Conservation (phyloP, 2,329 filamentous ascomycete species). For the Penicillium corylophilum region DNA sequence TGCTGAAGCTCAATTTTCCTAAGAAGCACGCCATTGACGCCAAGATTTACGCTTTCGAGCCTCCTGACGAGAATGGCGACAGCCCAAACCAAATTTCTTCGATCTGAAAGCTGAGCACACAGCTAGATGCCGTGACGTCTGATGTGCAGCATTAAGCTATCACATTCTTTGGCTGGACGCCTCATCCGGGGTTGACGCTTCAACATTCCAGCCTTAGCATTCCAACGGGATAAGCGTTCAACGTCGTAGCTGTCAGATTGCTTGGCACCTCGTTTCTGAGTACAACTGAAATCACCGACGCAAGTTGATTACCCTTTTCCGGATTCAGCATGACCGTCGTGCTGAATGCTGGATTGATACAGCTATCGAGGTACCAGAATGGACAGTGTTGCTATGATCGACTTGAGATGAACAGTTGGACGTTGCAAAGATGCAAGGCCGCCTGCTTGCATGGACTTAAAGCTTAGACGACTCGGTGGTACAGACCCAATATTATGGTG, state of each 20-base stretch:
- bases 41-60: background rate
- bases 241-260: background rate
- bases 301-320: background rate
- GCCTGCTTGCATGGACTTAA: background rate
- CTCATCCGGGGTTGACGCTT: background rate
- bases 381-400: background rate
- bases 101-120: background rate
- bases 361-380: background rate
- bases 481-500: background rate
- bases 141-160: background rate
- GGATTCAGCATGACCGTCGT: slow-evolving; percentile 6
- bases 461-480: no score
- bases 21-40: background rate
- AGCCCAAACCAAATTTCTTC: background rate
- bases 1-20: no score
- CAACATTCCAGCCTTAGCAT: slow-evolving; percentile 3
- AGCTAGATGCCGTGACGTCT: background rate
- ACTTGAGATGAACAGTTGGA: background rate
- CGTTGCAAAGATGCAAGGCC: background rate
- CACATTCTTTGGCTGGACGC: background rate
- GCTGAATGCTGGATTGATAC: background rate
- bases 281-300: background rate
- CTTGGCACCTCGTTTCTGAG: background rate
- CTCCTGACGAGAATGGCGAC: background rate
- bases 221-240: background rate